Evolutionary conservation across 257 asterid genomes (phyloP), one percentile per base, ranked within the genome.

Genomic region (Plantago ovata): DNA sequence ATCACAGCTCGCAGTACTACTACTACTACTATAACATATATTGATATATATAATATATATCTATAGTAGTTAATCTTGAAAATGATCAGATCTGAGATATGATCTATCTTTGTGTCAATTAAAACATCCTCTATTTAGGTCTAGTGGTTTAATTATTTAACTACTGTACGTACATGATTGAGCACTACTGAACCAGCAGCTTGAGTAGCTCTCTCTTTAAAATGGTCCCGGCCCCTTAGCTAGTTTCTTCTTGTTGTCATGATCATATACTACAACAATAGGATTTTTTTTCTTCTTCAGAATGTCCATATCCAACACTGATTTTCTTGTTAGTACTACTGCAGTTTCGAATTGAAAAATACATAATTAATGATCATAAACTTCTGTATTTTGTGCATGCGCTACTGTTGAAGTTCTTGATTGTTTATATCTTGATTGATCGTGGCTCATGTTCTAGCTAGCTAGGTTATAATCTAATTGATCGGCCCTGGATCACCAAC

Each of bases 181-280:
- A 47, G 16, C 22, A 20, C n/a, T n/a, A n/a, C n/a, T n/a, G n/a
- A n/a, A n/a, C n/a, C n/a, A n/a, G n/a, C n/a, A n/a, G n/a, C n/a
- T n/a, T n/a, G n/a, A n/a, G n/a, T n/a, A n/a, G n/a, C n/a, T 3
- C 36, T 24, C 54, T 49, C 15, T 56, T 19, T 16, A 24, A 8
- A 38, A 66, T 66, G 66, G 73, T 54, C 73, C 73, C 60, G 66
- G 73, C 46, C 73, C 73, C 60, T 16, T 1, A 21, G n/a, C n/a
- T 45, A 43, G 53, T 39, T 46, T 68, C 49, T 45, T 44, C 38
- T 50, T 21, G 42, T 68, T 69, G 64, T 62, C 69, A 55, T 51
- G 33, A 50, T 55, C 63, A 39, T 62, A 43, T n/a, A n/a, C n/a
- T n/a, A n/a, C n/a, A n/a, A 43, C 15, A 40, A 14, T 19, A 56